Evolutionary conservation across 768 basidiomycete genomes (phyloP), one percentile per base, ranked within the genome.

Genomic region (Lactarius hengduanensis): DNA sequence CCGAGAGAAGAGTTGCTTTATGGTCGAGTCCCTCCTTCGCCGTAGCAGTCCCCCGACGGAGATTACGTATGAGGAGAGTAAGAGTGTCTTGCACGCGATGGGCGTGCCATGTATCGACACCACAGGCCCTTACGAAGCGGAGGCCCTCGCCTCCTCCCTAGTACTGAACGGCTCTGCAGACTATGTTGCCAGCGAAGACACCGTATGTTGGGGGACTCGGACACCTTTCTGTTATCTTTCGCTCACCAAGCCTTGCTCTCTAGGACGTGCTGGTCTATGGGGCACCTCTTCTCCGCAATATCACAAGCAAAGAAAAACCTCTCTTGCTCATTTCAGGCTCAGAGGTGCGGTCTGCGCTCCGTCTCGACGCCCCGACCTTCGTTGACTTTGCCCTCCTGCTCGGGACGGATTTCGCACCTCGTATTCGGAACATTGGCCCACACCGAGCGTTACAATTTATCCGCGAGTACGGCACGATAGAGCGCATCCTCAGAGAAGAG

Each of bases 171-270:
- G 95, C 2, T 73, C 81, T 55, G 94, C 92, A 0, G 94, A 97
- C 76, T 94, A 85, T 72, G 95, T 96, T 22, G 91, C 85, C 4
- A 96, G 91, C 69, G 95, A 97, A 77, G 95, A 97, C 74, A 92
- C 91, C 28, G 90, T 91, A 54, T 40, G 65, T 66, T 1, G 36
- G 16, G 8, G 20, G 13, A 26, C n/a, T 63, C n/a, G 18, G 8
- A 28, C 55, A 40, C 55, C 18, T 71, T 56, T 7, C 67, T 38
- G 26, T 34, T 0, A 62, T 62, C 40, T 60, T 59, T 36, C 36
- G 26, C 50, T 53, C 26, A 53, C 22, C 50, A 28, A 53, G 50
- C 38, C 58, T 65, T 47, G 20, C 34, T 7, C 43, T 10, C 18
- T 70, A 91, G 90, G 92, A 94, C 71, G 92, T 94, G 16, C 79